Base-by-base conservation (phyloP, 2,329 filamentous ascomycete genomes). In the Phialophora macrospora region DNA sequence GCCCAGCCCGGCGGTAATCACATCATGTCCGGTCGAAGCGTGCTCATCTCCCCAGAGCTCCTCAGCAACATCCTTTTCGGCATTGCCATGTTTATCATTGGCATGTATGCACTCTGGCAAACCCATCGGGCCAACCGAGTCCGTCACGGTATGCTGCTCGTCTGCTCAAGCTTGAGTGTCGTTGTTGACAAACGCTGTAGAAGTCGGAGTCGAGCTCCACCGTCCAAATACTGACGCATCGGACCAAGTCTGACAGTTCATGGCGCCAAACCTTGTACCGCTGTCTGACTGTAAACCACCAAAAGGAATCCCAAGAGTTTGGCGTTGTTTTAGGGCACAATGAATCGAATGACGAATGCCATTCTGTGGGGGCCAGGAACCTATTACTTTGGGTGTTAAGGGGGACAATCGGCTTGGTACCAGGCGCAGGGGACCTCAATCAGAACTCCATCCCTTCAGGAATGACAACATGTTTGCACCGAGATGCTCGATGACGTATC, bases 401-500 rank as follows among this genome's bases (percentile, higher is more conserved):
- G 9, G 30, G 30, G 30, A 11, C 30, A 11, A 32, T 32, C 30
- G 38, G 17, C 38, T 44, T 17, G 38, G 17, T 44, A 44, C 14
- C 6, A n/a, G 14, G 38, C 38, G 17, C 38, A 44, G 2, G 17
- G 38, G 5, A 20, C 14, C 6, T 58, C 30, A 64, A 20, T n/a
- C 60, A 52, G 64, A 67, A 30, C 69, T 67, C 71, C 71, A 71
- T 24, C 71, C 71, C 30, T 65, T 61, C 30, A 72, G 58, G 52
- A 71, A 72, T 14, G 64, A 66, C 62, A 71, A 63, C 62, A 72
- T 51, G 64, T 72, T 72, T 22, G 57, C 65, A 2, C 71, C 71
- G 38, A 72, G 52, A 32, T 68, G 56, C 20, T 72, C 68, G 62
- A 72, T 63, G n/a, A 72, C 68, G 65, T 72, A 72, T 17, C 71